Percentiles rank a stretch among this genome's conserved stretches.
Evolutionary conservation across 192 early-diverging fungal species (phyloP).

Genomic region (Spizellomyces punctatus): DNA sequence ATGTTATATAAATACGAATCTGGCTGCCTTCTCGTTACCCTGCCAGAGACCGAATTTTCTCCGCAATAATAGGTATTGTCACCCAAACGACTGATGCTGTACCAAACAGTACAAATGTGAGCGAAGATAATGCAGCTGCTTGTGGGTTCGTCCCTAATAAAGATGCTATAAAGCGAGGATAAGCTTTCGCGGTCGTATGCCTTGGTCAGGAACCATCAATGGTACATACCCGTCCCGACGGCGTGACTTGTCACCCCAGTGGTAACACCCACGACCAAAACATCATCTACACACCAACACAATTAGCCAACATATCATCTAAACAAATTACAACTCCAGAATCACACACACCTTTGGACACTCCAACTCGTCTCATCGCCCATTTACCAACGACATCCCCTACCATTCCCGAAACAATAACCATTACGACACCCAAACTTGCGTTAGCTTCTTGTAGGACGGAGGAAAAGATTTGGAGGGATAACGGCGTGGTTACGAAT

Average conservation of each 20-base stretch:
- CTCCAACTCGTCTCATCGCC: not conserved
- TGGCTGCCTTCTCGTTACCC: not conserved
- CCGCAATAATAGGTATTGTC: conserved; percentile 8
- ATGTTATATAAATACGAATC: too few relatives aligned
- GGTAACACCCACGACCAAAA: conserved; percentile 6
- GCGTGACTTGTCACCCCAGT: conserved; percentile 20
- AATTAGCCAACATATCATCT: not conserved
- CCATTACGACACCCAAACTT: conserved; percentile 18
- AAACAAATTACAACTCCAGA: not conserved
- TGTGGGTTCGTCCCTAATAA: conserved; percentile 4
- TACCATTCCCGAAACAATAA: conserved; percentile 19
- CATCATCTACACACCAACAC: not conserved
- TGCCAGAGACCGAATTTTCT: not conserved
- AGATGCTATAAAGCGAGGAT: not conserved
- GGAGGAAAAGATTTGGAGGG: conserved; percentile 16
- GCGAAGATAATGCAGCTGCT: conserved; percentile 16
- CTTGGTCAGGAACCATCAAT: not conserved
- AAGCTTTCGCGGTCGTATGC: not conserved
- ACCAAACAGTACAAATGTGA: conserved; percentile 17
- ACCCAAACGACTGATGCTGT: conserved; percentile 16
- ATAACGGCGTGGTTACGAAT: conserved; percentile 25
- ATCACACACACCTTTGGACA: not conserved
- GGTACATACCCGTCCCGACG: conserved; percentile 15
- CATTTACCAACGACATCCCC: conserved; percentile 8
- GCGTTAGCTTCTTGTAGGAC: conserved; percentile 10